A percentile compares a stretch with the other conserved stretches of the same genome.
phyloP scores from a whole-genome alignment of 805 yeast species.

The Candida ulmi region DNA sequence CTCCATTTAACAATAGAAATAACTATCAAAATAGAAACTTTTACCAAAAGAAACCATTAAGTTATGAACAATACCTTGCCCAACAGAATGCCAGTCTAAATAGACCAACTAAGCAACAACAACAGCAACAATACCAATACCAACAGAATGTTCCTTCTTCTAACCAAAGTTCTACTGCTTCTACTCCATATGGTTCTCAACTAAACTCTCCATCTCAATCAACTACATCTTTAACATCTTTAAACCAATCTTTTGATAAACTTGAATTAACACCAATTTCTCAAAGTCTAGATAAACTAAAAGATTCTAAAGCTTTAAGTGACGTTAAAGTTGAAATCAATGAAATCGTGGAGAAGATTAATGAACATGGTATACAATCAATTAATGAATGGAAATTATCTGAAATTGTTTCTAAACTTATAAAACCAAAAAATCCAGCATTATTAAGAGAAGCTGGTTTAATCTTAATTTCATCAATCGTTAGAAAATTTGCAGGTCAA shows the following conservation, averaged over 20 bases:
- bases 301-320: conserved; percentile 29
- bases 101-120: conserved; percentile 14
- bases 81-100: conserved; percentile 10
- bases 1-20: conserved; percentile 4
- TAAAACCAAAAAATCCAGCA: conserved; percentile 69
- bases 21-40: conserved; percentile 4
- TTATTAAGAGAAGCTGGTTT: conserved; percentile 74
- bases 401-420: conserved; percentile 58
- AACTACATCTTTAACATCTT: conserved; percentile 66
- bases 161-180: conserved; percentile 12
- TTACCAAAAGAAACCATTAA: conserved; percentile 18
- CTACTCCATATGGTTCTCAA: conserved; percentile 21
- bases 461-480: conserved; percentile 51
- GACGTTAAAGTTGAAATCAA: conserved; percentile 30
- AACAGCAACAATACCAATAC: conserved; percentile 4
- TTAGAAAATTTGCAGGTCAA: conserved; percentile 57
- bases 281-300: conserved; percentile 46
- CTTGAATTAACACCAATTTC: conserved; percentile 63
- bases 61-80: conserved; percentile 20
- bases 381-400: conserved; percentile 61
- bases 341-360: conserved; percentile 41
- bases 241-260: conserved; percentile 65
- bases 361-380: conserved; percentile 35
- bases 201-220: conserved; percentile 43
- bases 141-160: conserved; percentile 3